Base-by-base conservation (phyloP, 345 rosid genomes). In the Alliaria petiolata region DNA sequence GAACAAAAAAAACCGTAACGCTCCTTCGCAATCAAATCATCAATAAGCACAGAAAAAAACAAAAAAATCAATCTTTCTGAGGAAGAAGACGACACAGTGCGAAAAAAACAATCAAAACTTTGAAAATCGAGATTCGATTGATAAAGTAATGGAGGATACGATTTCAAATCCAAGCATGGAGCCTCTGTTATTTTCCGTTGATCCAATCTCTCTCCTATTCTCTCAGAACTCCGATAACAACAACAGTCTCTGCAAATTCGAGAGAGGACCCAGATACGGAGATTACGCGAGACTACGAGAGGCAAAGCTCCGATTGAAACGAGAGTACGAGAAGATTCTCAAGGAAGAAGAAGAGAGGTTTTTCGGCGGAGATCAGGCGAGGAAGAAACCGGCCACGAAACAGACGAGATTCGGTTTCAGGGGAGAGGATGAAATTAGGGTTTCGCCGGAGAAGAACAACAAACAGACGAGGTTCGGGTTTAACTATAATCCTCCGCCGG, bases 211-310 rank as follows among this genome's bases (percentile, higher is more conserved):
- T 66, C 85, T 89, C 9, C 57, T 90, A 33, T 83, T 83, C 15
- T 84, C 91, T 26, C 91, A 87, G 1, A 80, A 76, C 36, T 74
- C 81, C 13, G 45, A 61, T 19, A 63, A 85, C 61, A 63, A 85
- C 61, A 30, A 44, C 64, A 26, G 31, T 51, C 80, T 68, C 65
- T 15, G 9, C 74, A 20, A 40, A 57, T 72, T 89, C 86, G 95
- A 86, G 78, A 84, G 98, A 80, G 98, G 98, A 15, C 91, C 97
- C 4, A 82, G 87, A 51, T 93, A 93, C 66, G 30, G 74, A 14
- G 95, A 85, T 12, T 93, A 93, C 75, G 85, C 96, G 4, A 76
- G 83, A 54, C 65, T 93, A 16, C 69, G 98, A 28, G 98, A 93
- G 61, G 80, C 85, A 0, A 87, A 76, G 76, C 84, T 93, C 33